Conservation (phyloP, 2,329 filamentous ascomycete species). For the Rutstroemia sp. region DNA sequence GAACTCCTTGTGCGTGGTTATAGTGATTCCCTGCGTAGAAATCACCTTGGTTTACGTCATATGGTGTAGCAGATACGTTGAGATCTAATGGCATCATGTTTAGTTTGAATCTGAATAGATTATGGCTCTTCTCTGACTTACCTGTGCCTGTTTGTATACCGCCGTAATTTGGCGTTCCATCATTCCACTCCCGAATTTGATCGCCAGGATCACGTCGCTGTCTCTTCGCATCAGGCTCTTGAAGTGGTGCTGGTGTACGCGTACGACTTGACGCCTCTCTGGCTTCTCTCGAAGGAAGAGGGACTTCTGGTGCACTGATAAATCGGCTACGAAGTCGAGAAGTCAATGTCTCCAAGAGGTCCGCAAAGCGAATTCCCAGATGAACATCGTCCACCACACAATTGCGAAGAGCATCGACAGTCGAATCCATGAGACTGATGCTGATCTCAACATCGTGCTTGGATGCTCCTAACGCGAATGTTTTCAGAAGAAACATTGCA, state of each 20-base stretch:
- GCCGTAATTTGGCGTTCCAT: slow-evolving; percentile 21
- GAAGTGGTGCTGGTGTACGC: slow-evolving; percentile 25
- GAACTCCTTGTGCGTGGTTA: slow-evolving; percentile 18
- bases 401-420: slow-evolving; percentile 65
- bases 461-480: slow-evolving; percentile 72
- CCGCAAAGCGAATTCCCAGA: slow-evolving; percentile 75
- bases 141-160: slow-evolving; percentile 17
- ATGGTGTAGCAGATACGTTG: slow-evolving; percentile 54
- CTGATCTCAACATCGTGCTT: slow-evolving; percentile 71
- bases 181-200: slow-evolving; percentile 26
- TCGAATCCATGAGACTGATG: slow-evolving; percentile 66
- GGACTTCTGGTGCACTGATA: slow-evolving; percentile 52
- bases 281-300: slow-evolving; percentile 23
- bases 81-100: slow-evolving; percentile 17
- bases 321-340: slow-evolving; percentile 67
- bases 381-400: slow-evolving; percentile 83
- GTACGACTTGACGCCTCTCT: slow-evolving; percentile 8
- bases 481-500: slow-evolving; percentile 78
- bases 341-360: slow-evolving; percentile 72
- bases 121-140: slow-evolving; percentile 9
- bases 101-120: background rate
- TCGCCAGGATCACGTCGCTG: slow-evolving; percentile 21
- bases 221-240: slow-evolving; percentile 28
- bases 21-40: slow-evolving; percentile 42
- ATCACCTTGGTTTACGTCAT: slow-evolving; percentile 46